Percentiles rank a stretch among this genome's conserved stretches.
phyloP scores from a whole-genome alignment of 345 rosid species.

The Pseudoturritis turrita region DNA sequence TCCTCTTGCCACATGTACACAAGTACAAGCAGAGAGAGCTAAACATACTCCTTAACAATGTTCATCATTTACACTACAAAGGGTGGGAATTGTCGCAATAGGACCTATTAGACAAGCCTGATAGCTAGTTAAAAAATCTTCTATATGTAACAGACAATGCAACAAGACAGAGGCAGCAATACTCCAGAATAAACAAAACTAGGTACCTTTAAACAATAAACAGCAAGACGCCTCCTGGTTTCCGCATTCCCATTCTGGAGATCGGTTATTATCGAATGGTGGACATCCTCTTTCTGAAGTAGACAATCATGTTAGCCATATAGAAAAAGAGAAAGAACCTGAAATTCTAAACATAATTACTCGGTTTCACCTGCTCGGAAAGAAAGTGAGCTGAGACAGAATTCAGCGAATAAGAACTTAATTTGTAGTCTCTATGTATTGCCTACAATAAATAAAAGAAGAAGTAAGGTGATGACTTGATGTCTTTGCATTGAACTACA shows the following conservation, averaged over 20 bases:
- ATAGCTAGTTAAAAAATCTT: not conserved
- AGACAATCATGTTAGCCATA: constrained; percentile 10
- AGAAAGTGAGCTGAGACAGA: constrained; percentile 98
- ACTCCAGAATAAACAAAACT: constrained; percentile 8
- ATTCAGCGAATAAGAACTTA: constrained; percentile 94
- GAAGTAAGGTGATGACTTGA: constrained; percentile 11
- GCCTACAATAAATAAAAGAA: constrained; percentile 40
- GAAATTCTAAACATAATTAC: not conserved
- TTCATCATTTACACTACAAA: not conserved
- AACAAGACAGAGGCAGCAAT: not conserved
- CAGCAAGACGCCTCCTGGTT: constrained; percentile 98
- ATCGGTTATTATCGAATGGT: constrained; percentile 96
- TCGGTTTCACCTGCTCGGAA: constrained; percentile 72
- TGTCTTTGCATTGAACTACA: not conserved
- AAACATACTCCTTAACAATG: not conserved
- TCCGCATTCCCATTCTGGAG: constrained; percentile 98
- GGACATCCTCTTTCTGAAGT: constrained; percentile 95
- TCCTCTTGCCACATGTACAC: constrained; percentile 1
- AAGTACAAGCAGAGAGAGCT: not conserved
- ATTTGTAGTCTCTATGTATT: constrained; percentile 82
- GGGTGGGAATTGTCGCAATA: constrained; percentile 5
- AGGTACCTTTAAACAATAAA: constrained; percentile 90
- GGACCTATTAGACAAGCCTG: not conserved
- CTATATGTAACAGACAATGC: constrained; percentile 4
- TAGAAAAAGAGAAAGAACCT: not conserved